phyloP scores from a whole-genome alignment of 345 rosid species.

The Psidium guajava region DNA sequence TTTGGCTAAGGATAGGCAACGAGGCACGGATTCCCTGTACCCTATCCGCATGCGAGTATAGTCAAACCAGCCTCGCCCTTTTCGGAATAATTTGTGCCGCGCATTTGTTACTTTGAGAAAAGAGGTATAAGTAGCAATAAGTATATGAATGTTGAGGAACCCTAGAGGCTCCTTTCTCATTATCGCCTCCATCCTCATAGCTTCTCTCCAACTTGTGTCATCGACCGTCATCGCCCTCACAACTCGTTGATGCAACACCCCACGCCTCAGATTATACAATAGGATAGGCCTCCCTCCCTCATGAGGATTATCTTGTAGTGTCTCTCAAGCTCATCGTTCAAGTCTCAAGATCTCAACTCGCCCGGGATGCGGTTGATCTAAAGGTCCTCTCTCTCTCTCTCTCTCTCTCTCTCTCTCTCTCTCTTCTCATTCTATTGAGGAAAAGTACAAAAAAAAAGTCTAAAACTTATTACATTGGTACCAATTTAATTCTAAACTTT shows the following conservation, averaged over 20 bases:
- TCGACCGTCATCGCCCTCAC: background rate
- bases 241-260: background rate
- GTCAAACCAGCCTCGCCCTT: background rate
- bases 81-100: background rate
- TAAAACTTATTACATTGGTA: too few species aligned
- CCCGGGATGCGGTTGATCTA: too few species aligned
- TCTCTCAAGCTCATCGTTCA: too few species aligned
- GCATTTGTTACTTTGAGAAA: background rate
- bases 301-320: too few species aligned
- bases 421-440: too few species aligned
- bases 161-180: background rate
- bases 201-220: background rate
- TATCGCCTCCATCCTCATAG: background rate
- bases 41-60: too few species aligned
- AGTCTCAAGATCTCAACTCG: too few species aligned
- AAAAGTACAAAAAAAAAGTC: too few species aligned
- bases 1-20: background rate
- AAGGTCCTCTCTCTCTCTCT: background rate
- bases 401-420: background rate
- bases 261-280: background rate
- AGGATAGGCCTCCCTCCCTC: background rate
- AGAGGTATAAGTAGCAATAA: background rate
- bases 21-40: background rate
- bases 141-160: background rate
- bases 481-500: too few species aligned